phyloP scores from a whole-genome alignment of 768 basidiomycete genomes.

The Crepidotus variabilis region DNA sequence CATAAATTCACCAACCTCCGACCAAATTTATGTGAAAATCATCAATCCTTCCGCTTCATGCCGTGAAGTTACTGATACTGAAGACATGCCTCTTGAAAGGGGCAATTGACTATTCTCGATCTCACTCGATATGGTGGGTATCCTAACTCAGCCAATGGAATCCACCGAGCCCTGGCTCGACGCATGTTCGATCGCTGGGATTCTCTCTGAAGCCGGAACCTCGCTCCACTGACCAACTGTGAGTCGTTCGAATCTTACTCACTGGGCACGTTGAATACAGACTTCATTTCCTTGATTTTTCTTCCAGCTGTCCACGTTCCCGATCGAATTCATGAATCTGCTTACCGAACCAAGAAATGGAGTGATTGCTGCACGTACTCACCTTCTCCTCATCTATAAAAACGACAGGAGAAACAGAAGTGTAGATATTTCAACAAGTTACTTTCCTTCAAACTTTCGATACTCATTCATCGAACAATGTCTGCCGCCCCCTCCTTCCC shows the following conservation, averaged over 20 bases:
- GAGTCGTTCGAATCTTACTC: slow-evolving; percentile 58
- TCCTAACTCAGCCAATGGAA: slow-evolving; percentile 30
- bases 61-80: slow-evolving; percentile 11
- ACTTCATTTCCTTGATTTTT: slow-evolving; percentile 71
- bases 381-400: slow-evolving; percentile 59
- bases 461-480: slow-evolving; percentile 20
- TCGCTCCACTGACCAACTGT: slow-evolving; percentile 70
- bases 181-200: slow-evolving; percentile 72
- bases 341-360: slow-evolving; percentile 38
- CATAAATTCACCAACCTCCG: slow-evolving; percentile 24
- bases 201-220: slow-evolving; percentile 56
- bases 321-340: slow-evolving; percentile 62
- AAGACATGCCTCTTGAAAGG: slow-evolving; percentile 17
- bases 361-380: slow-evolving; percentile 31
- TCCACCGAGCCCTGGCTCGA: slow-evolving; percentile 43
- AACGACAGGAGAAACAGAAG: slow-evolving; percentile 30
- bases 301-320: slow-evolving; percentile 64
- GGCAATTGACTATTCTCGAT: slow-evolving; percentile 22
- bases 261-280: slow-evolving; percentile 66
- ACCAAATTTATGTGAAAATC: slow-evolving; percentile 12
- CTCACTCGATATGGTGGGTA: slow-evolving; percentile 22
- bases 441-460: slow-evolving; percentile 16
- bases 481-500: slow-evolving; percentile 29
- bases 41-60: slow-evolving; percentile 20
- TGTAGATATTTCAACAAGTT: slow-evolving; percentile 24